These are phyloP conservation scores for Hyparrhenia diplandra DNA, from an alignment of 176 grass and related monocot genomes.

Conservation along the genomic window DNA sequence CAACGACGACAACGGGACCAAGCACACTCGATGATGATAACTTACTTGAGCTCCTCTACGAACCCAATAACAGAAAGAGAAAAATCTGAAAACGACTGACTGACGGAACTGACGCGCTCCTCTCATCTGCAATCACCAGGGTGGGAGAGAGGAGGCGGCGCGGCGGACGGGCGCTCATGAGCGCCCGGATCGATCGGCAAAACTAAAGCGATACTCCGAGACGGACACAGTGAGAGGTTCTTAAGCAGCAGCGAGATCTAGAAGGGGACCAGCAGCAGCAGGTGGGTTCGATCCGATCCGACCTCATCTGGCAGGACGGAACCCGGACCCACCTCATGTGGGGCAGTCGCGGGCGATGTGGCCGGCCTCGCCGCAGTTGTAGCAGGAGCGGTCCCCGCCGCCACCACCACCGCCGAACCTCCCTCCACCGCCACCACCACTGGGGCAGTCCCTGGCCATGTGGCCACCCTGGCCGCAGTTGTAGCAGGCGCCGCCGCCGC, in stretches of 20 bases:
- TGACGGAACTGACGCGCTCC: background rate
- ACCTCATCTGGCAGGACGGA: background rate
- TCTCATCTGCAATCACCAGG: too few species aligned
- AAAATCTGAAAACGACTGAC: background rate
- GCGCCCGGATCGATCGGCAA: slow-evolving; percentile 44
- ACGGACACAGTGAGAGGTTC: background rate
- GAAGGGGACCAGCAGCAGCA: background rate
- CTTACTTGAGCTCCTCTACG: background rate
- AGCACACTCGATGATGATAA: background rate
- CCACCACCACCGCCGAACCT: slow-evolving; percentile 25
- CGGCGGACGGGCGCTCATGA: background rate
- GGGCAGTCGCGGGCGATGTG: slow-evolving; percentile 84
- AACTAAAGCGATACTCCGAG: slow-evolving; percentile 34
- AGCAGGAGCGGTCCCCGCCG: slow-evolving; percentile 62
- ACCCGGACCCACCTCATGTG: slow-evolving; percentile 14
- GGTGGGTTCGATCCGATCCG: background rate
- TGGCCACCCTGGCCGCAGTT: slow-evolving; percentile 78
- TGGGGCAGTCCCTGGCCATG: slow-evolving; percentile 64
- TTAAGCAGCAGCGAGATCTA: slow-evolving; percentile 18
- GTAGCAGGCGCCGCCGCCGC: slow-evolving; percentile 58
- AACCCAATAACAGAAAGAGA: background rate
- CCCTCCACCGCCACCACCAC: slow-evolving; percentile 18
- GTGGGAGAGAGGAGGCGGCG: background rate
- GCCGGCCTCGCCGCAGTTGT: slow-evolving; percentile 76
- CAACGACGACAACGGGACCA: slow-evolving; percentile 13